Evolutionary conservation across 2,329 filamentous ascomycete genomes (phyloP).

Genomic region (Botrytis medusae): DNA sequence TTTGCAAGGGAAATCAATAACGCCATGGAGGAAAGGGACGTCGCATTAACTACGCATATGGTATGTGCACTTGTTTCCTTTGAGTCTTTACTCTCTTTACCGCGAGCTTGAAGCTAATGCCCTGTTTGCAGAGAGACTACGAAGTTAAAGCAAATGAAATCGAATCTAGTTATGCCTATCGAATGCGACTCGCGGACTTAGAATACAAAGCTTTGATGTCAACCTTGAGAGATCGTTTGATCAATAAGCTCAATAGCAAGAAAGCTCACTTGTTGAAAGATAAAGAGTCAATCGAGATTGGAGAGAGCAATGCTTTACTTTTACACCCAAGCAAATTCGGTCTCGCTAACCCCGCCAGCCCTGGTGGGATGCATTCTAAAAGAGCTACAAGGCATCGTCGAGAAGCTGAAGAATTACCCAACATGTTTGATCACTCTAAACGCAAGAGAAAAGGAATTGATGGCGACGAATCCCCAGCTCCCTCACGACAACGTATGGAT

Average conservation of each 20-base stretch:
- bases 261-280: conserved; percentile 64
- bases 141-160: conserved; percentile 61
- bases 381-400: conserved; percentile 61
- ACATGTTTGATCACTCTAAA: conserved; percentile 59
- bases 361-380: conserved; percentile 62
- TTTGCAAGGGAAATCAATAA: conserved; percentile 88
- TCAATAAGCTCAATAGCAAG: conserved; percentile 64
- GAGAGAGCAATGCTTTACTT: conserved; percentile 63
- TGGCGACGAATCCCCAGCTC: conserved; percentile 63
- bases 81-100: neutral
- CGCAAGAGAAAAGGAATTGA: conserved; percentile 60
- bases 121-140: conserved; percentile 54
- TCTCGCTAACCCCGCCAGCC: conserved; percentile 63
- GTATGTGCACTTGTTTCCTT: conserved; percentile 53
- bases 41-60: conserved; percentile 75
- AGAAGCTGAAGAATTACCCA: conserved; percentile 56
- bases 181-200: conserved; percentile 60
- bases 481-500: conserved; percentile 55
- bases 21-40: conserved; percentile 82
- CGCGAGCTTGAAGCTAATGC: neutral
- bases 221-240: conserved; percentile 65
- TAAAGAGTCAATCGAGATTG: conserved; percentile 67
- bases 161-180: conserved; percentile 59
- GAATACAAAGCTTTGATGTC: conserved; percentile 59
- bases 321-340: conserved; percentile 69